Percentiles rank a stretch among this genome's conserved stretches.
Evolutionary conservation across 1,284 basidiomycete genomes (phyloP).

Genomic region (Schizophyllum commune): DNA sequence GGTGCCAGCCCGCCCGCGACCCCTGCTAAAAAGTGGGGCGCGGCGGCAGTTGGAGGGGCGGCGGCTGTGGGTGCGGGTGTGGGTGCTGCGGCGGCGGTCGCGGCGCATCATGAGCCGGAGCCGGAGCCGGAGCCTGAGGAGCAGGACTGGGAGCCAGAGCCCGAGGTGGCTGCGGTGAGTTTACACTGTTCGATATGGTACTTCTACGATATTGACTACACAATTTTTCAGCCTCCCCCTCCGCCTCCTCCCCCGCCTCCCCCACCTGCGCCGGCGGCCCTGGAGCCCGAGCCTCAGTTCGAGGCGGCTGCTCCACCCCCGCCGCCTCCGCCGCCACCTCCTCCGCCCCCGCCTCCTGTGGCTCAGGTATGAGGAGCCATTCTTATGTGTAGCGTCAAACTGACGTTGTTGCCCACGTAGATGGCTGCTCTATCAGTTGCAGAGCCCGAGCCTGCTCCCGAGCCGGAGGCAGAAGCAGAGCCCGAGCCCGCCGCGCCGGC

Average conservation of each 20-base stretch:
- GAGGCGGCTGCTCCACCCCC: conserved; percentile 7
- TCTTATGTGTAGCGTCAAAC: not conserved
- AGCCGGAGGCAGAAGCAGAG: conserved; percentile 35
- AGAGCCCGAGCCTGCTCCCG: conserved; percentile 11
- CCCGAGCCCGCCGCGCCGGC: conserved; percentile 25
- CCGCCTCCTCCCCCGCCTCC: conserved; percentile 25
- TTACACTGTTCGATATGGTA: conserved; percentile 1
- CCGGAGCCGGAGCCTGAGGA: conserved; percentile 24
- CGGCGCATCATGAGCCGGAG: conserved; percentile 15
- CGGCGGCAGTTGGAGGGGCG: conserved; percentile 32
- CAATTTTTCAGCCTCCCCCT: conserved; percentile 18
- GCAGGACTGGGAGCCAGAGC: conserved; percentile 25
- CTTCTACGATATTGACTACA: not conserved
- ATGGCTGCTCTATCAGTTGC: not conserved
- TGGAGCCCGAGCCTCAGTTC: conserved; percentile 5
- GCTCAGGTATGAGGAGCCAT: conserved; percentile 18
- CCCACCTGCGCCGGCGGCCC: conserved; percentile 13
- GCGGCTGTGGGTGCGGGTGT: conserved; percentile 28
- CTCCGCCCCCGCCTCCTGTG: conserved; percentile 25
- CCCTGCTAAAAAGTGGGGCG: conserved; percentile 27
- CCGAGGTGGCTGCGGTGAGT: conserved; percentile 25
- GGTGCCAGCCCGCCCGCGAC: conserved; percentile 23
- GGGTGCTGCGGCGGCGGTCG: conserved; percentile 19
- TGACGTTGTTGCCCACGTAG: not conserved
- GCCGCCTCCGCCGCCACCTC: conserved; percentile 18